phyloP scores from a whole-genome alignment of 768 basidiomycete species.

The Tricholoma flavovirens region DNA sequence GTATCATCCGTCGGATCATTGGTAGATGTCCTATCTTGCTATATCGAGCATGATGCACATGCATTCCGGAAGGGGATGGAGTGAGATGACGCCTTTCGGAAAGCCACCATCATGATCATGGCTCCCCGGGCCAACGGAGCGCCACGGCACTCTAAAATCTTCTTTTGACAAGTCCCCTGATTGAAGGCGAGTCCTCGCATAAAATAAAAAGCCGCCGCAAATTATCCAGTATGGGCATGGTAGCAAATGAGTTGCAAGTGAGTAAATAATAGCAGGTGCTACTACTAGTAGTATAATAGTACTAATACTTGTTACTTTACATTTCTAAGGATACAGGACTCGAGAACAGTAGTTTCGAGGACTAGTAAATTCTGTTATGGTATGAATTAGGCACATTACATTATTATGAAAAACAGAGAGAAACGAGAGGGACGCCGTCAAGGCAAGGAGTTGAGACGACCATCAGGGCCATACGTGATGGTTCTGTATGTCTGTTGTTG shows the following conservation, averaged over 20 bases:
- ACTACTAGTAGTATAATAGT: too few relatives aligned
- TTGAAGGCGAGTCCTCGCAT: background rate
- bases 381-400: conserved; percentile 15
- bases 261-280: background rate
- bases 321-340: conserved; percentile 4
- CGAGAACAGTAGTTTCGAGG: background rate
- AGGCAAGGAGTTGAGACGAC: conserved; percentile 41
- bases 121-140: background rate
- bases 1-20: too few relatives aligned
- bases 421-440: conserved; percentile 24
- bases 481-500: conserved; percentile 28
- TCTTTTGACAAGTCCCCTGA: background rate
- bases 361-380: conserved; percentile 5
- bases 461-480: conserved; percentile 38
- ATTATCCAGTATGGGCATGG: background rate
- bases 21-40: background rate
- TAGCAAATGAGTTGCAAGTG: too few relatives aligned
- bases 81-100: too few relatives aligned
- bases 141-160: background rate
- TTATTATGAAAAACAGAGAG: background rate
- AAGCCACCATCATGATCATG: too few relatives aligned
- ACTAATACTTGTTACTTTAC: conserved; percentile 1
- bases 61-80: background rate
- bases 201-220: background rate
- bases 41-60: background rate